Conservation (phyloP, 371 early-diverging fungal species). For the Thermomucor indicae-seudaticae region DNA sequence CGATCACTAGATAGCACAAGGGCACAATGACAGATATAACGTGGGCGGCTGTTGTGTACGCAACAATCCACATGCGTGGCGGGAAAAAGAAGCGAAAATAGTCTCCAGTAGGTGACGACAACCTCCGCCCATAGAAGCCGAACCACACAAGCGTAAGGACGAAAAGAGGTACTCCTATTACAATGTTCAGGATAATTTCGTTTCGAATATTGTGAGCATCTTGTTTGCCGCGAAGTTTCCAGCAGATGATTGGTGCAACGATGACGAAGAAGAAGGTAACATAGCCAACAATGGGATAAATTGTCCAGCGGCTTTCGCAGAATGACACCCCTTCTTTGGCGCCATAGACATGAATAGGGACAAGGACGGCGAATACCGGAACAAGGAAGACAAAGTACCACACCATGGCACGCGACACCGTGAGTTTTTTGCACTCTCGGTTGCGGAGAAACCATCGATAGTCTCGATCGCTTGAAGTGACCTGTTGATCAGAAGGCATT, state of each 20-base stretch:
- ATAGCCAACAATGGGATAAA: constrained; percentile 5
- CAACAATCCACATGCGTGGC: constrained; percentile 20
- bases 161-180: constrained; percentile 21
- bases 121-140: not conserved
- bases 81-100: constrained; percentile 7
- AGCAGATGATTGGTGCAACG: constrained; percentile 21
- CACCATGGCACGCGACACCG: constrained; percentile 1
- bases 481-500: not conserved
- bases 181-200: constrained; percentile 24
- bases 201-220: constrained; percentile 37
- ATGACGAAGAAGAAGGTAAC: constrained; percentile 18
- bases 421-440: constrained; percentile 3
- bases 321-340: not conserved
- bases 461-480: constrained; percentile 21
- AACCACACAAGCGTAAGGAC: constrained; percentile 23
- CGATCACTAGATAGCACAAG: constrained; percentile 4
- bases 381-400: constrained; percentile 9
- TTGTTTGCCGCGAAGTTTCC: constrained; percentile 11
- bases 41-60: constrained; percentile 17
- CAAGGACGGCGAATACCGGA: constrained; percentile 11
- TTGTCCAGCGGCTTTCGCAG: constrained; percentile 18
- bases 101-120: not conserved
- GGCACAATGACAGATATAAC: constrained; percentile 26
- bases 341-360: constrained; percentile 8
- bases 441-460: constrained; percentile 25